These are phyloP conservation scores for Wickerhamiella azyma DNA, from an alignment of 805 yeast genomes.

Conservation along the genomic window DNA sequence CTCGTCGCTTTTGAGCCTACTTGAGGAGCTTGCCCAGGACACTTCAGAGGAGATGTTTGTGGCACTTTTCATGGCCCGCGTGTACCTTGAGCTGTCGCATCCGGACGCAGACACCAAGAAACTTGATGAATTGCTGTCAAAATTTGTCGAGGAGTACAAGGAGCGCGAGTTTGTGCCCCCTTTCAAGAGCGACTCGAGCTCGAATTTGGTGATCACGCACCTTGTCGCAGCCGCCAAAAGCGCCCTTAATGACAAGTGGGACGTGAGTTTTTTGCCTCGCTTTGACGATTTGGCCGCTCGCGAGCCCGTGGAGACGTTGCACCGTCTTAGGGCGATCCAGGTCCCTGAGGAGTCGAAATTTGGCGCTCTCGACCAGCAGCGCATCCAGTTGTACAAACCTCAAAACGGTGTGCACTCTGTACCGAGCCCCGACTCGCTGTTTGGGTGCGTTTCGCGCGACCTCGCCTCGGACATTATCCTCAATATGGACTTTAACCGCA, in stretches of 20 bases:
- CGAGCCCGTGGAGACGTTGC: conserved; percentile 9
- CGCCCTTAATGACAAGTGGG: conserved; percentile 18
- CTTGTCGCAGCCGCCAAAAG: conserved; percentile 15
- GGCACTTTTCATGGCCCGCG: conserved; percentile 13
- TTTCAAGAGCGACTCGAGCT: conserved; percentile 2
- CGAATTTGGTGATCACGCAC: conserved; percentile 12
- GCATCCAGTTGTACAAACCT: conserved; percentile 13
- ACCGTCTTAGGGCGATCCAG: conserved; percentile 25
- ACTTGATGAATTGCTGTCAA: background rate
- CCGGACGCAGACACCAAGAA: background rate
- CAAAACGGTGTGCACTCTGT: conserved; percentile 43
- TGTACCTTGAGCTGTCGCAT: conserved; percentile 10
- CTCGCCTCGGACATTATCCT: conserved; percentile 59
- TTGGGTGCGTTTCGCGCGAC: conserved; percentile 59
- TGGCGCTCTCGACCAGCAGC: background rate
- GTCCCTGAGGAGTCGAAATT: conserved; percentile 20
- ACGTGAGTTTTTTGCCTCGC: conserved; percentile 15
- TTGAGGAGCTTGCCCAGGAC: conserved; percentile 36
- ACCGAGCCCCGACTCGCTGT: conserved; percentile 38
- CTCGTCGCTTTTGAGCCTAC: conserved; percentile 35
- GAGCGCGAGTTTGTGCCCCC: conserved; percentile 5
- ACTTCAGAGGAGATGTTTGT: conserved; percentile 30
- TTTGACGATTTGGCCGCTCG: background rate
- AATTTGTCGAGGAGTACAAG: background rate
- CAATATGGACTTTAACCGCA: conserved; percentile 77